Evolutionary conservation across 805 yeast genomes (phyloP), one percentile per base, ranked within the genome.

Genomic region (Ascoidea asiatica): DNA sequence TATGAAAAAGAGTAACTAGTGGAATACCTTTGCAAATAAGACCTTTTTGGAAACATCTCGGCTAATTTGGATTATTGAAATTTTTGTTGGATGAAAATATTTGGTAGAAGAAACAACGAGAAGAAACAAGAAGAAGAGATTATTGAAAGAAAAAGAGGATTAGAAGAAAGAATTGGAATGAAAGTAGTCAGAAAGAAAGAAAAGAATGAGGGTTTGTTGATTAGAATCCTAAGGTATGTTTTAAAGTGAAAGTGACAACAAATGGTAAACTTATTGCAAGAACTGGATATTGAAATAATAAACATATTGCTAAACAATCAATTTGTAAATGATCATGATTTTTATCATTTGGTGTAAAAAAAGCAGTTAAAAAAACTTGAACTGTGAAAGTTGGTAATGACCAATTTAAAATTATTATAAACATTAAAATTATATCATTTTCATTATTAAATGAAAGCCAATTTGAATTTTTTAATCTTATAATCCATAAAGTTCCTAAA

Each of bases 371-470:
- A 60, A 88, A 90, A 15, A 90, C 80, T 55, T 87, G 80, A 0
- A 92, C 72, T 0, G 97, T 90, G 0, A 96, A 94, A 43, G 85
- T 80, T 0, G 97, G 97, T 47, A 86, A 72, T 0, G 90, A 81
- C 58, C 79, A 83, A 11, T 80, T 77, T 23, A 89, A 66, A 29
- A 82, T 80, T 55, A 82, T 69, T 4, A 89, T 79, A 54, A 90
- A 81, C 38, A 81, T 70, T 8, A 88, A 65, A 11, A 86, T 70
- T 49, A 87, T 70, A 29, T 63, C 64, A 36, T 65, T 56, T 6
- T 67, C 77, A 11, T 8, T 29, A 15, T 29, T 29, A 11, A 15
- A 2, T 15, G 15, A 11, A 45, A 81, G 70, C 82, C 94, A 79
- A 2, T 83, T 81, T 21, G 77, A 72, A 13, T 62, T 58, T 33